Percentiles rank a stretch among this genome's conserved stretches.
Evolutionary conservation across 805 yeast species (phyloP).

Genomic region (Blastobotrys peoriensis): DNA sequence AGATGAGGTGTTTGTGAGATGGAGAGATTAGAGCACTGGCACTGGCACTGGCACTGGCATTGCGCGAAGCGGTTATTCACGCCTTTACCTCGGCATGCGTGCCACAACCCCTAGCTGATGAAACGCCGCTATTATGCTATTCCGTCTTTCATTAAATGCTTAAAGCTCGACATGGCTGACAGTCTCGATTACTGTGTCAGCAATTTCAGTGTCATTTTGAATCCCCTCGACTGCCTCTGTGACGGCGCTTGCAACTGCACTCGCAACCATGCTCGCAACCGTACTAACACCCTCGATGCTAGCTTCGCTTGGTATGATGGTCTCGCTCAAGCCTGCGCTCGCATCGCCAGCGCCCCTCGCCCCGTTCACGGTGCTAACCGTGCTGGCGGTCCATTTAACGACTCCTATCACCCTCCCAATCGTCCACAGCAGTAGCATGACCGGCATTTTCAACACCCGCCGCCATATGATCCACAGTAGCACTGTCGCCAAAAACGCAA

Average conservation of each 20-base stretch:
- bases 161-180: no score
- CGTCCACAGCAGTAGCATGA: conserved; percentile 29
- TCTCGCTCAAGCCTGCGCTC: neutral
- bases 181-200: no score
- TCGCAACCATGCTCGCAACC: neutral
- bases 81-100: no score
- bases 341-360: neutral
- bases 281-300: neutral
- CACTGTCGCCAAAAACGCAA: conserved; percentile 33
- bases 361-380: neutral
- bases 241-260: no score
- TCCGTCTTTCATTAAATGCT: no score
- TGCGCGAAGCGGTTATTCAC: no score
- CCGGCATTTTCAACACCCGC: conserved; percentile 33
- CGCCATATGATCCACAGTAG: conserved; percentile 35
- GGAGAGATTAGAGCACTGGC: conserved; percentile 57
- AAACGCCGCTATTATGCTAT: no score
- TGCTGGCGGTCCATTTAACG: no score
- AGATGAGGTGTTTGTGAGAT: conserved; percentile 82
- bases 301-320: neutral
- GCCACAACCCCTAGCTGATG: no score
- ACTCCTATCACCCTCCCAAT: conserved; percentile 18
- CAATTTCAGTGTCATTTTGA: no score
- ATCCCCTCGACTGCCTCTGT: no score
- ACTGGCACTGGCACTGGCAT: no score